These are phyloP conservation scores for Blastomyces gilchristii DNA, from an alignment of 2,329 filamentous ascomycete species.

Conservation along the genomic window DNA sequence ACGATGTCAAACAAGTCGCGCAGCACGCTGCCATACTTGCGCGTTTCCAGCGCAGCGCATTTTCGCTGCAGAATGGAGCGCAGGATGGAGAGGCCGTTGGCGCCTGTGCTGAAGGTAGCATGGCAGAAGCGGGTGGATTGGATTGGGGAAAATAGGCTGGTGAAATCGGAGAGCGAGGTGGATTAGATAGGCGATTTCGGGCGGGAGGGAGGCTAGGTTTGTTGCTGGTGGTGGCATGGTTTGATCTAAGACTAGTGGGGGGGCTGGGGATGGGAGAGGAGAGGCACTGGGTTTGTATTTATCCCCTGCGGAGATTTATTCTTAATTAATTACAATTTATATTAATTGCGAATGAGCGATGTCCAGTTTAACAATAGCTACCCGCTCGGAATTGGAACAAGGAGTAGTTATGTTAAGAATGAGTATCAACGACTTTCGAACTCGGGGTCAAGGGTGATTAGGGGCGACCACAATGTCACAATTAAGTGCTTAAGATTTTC, in stretches of 20 bases:
- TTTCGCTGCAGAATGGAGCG: not conserved
- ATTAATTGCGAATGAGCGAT: too few species aligned
- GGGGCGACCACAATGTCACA: too few species aligned
- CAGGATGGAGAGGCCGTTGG: not conserved
- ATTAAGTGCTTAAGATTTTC: too few species aligned
- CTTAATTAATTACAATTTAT: too few species aligned
- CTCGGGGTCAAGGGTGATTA: too few species aligned
- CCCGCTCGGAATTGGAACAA: too few species aligned
- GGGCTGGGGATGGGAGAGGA: not conserved
- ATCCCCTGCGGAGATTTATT: not conserved
- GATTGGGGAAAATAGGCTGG: not conserved
- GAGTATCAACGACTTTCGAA: too few species aligned
- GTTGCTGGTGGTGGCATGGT: not conserved
- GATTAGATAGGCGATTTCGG: not conserved
- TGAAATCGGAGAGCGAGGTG: not conserved
- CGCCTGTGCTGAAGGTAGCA: not conserved
- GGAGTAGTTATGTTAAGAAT: too few species aligned
- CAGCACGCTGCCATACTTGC: slow-evolving; percentile 1
- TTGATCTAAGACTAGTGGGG: too few species aligned
- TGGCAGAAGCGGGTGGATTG: not conserved
- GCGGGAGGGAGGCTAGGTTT: not conserved
- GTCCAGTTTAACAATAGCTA: too few species aligned
- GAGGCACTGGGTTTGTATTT: not conserved
- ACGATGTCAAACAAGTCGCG: not conserved
- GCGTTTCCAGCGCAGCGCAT: not conserved